Conservation (phyloP, 2,329 filamentous ascomycete species). For the Trichoderma aggressivum region DNA sequence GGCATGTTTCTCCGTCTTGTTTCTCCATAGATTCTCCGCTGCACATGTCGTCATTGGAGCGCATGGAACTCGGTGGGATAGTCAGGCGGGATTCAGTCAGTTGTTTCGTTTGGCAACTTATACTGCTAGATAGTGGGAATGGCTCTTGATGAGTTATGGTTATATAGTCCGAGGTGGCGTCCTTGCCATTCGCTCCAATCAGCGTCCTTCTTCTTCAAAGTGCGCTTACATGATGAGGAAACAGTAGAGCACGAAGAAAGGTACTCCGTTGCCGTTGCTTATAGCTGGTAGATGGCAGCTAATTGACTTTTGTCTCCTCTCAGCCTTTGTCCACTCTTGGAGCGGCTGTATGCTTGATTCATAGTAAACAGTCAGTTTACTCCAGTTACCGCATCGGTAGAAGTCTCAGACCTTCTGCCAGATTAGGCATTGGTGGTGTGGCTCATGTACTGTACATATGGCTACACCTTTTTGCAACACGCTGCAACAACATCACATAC, state of each 20-base stretch:
- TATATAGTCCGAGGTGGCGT: not conserved
- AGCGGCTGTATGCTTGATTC: not conserved
- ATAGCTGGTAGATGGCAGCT: no score
- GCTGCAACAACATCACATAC: no score
- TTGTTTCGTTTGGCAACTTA: not conserved
- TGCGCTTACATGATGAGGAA: not conserved
- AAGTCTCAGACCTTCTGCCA: no score
- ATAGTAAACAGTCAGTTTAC: no score
- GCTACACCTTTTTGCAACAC: no score
- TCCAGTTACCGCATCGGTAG: no score
- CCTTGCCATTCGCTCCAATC: not conserved
- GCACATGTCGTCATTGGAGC: constrained; percentile 11
- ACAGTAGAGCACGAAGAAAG: no score
- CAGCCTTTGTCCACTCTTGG: not conserved
- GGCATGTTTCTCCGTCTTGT: not conserved
- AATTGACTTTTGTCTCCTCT: not conserved
- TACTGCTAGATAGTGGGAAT: not conserved
- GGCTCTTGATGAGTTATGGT: not conserved
- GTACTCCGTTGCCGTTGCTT: no score
- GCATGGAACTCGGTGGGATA: not conserved
- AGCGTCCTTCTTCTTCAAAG: not conserved
- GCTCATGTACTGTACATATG: no score
- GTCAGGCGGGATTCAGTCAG: not conserved
- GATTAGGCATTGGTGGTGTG: no score
- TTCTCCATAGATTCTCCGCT: constrained; percentile 14